Conservation (phyloP, 2,329 filamentous ascomycete species). For the Botrytis fragariae region DNA sequence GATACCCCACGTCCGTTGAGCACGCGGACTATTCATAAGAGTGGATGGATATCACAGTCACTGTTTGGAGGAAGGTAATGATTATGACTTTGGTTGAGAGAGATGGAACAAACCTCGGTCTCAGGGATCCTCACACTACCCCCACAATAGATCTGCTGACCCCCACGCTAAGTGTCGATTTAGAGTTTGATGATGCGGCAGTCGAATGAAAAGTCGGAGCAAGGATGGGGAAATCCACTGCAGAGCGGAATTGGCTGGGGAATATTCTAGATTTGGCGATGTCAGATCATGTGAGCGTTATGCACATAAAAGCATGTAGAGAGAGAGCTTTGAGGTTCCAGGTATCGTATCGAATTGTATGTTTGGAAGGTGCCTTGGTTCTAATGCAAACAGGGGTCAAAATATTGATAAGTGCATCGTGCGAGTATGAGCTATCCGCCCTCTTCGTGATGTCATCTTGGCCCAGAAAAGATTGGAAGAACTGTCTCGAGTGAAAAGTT, state of each 20-base stretch:
- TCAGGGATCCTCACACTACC: not conserved
- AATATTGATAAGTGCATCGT: not conserved
- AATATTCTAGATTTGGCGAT: not conserved
- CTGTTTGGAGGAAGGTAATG: not conserved
- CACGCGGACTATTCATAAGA: not conserved
- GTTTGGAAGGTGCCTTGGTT: not conserved
- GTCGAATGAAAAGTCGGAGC: not conserved
- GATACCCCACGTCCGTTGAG: not conserved
- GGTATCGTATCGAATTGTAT: not conserved
- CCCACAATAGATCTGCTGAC: not conserved
- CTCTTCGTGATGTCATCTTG: not conserved
- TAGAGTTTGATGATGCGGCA: not conserved
- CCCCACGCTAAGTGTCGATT: not conserved
- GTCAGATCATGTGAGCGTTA: not conserved
- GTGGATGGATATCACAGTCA: slow-evolving; percentile 2
- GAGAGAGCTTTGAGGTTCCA: not conserved
- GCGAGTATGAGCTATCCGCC: not conserved
- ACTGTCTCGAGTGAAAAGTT: not conserved
- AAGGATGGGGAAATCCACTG: not conserved
- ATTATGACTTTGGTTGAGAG: not conserved
- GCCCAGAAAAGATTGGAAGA: not conserved
- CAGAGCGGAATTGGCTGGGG: not conserved
- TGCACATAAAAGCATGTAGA: not conserved
- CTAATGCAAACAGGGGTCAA: not conserved
- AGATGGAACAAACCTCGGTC: not conserved